These are phyloP conservation scores for Curvularia verruculosa DNA, from an alignment of 2,329 filamentous ascomycete species.

Conservation along the genomic window DNA sequence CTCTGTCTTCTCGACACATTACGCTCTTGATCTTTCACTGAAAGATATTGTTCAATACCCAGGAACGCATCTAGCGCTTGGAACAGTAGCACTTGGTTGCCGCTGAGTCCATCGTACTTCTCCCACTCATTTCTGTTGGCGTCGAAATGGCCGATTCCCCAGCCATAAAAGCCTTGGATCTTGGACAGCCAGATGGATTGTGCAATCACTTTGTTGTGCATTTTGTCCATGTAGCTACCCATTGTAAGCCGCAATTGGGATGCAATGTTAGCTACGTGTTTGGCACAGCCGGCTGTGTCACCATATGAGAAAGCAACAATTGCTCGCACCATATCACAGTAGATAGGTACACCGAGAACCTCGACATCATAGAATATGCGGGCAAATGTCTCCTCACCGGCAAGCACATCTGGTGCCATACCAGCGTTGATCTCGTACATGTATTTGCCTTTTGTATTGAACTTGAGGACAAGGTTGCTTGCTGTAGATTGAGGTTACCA, in stretches of 20 bases:
- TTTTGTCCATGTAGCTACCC: conserved; percentile 4
- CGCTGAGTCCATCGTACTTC: conserved; percentile 5
- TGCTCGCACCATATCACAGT: conserved; percentile 5
- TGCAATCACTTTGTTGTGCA: conserved; percentile 8
- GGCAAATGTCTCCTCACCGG: conserved; percentile 4
- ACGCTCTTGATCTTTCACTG: conserved; percentile 1
- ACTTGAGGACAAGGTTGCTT: conserved; percentile 9
- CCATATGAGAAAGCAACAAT: neutral
- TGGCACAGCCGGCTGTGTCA: neutral
- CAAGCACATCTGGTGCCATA: neutral
- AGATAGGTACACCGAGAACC: neutral
- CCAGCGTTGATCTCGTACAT: conserved; percentile 5
- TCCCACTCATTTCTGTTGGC: neutral
- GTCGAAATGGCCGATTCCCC: conserved; percentile 4
- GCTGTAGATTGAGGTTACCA: neutral
- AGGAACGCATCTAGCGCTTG: conserved; percentile 11
- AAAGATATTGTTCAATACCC: conserved; percentile 11
- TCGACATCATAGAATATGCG: conserved; percentile 11
- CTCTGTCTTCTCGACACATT: conserved; percentile 7
- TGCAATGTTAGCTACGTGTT: conserved; percentile 2
- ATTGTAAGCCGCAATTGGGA: conserved; percentile 3
- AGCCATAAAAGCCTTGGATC: conserved; percentile 11
- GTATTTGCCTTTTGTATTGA: conserved; percentile 1
- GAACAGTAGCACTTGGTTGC: conserved; percentile 8
- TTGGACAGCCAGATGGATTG: conserved; percentile 7